Conservation (phyloP, 1,284 basidiomycete species). For the Tilletia caries region DNA sequence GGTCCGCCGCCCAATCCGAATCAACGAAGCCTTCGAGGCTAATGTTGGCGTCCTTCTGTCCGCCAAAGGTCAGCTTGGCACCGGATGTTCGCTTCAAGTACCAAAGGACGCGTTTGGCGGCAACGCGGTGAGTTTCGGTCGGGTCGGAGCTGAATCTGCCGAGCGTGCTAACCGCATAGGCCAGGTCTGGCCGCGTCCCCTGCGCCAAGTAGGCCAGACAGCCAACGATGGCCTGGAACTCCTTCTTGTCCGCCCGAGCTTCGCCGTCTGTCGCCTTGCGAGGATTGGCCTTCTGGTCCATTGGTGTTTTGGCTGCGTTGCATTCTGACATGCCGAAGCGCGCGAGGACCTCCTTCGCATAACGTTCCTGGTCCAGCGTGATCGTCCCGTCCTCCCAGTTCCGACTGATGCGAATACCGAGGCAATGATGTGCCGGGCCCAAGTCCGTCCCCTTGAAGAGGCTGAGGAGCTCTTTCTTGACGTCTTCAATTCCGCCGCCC, state of each 20-base stretch:
- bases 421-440: neutral
- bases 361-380: neutral
- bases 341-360: neutral
- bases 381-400: neutral
- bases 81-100: conserved; percentile 61
- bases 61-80: conserved; percentile 37
- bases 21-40: conserved; percentile 12
- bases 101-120: conserved; percentile 55
- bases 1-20: conserved; percentile 20
- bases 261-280: neutral
- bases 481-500: neutral
- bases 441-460: conserved; percentile 1
- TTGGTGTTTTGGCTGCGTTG: neutral
- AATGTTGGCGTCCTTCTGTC: neutral
- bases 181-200: conserved; percentile 57
- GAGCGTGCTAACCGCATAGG: too few species aligned
- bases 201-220: conserved; percentile 56
- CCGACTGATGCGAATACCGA: neutral
- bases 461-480: neutral
- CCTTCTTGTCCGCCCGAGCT: neutral
- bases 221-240: conserved; percentile 41
- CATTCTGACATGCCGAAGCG: conserved; percentile 6
- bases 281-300: neutral
- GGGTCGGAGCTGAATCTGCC: conserved; percentile 46
- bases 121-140: conserved; percentile 54